Evolutionary conservation across 208 protist species (phyloP).

Genomic region (Porcisia hertigi): DNA sequence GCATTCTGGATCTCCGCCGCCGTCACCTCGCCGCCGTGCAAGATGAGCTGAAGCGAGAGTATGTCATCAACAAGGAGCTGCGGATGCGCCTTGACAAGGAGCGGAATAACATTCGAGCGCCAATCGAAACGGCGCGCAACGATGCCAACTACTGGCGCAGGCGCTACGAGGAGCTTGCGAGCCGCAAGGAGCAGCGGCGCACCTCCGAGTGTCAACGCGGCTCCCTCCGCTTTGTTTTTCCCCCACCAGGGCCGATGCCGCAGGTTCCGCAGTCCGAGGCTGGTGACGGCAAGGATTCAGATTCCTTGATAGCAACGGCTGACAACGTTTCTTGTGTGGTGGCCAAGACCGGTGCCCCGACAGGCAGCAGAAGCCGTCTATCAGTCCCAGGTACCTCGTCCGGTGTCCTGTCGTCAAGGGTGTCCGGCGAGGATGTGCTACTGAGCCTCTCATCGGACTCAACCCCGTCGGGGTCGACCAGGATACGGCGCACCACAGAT

Average conservation of each 20-base stretch:
- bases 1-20: constrained; percentile 59
- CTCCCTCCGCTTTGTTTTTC: constrained; percentile 21
- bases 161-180: constrained; percentile 60
- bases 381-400: constrained; percentile 11
- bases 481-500: background rate
- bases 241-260: background rate
- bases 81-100: constrained; percentile 53
- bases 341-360: background rate
- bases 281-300: background rate
- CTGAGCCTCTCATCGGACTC: constrained; percentile 26
- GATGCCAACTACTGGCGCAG: constrained; percentile 72
- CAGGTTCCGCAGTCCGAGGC: background rate
- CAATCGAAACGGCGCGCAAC: constrained; percentile 49
- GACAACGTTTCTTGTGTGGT: background rate
- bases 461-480: constrained; percentile 11
- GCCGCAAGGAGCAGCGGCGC: background rate
- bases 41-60: constrained; percentile 60
- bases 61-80: constrained; percentile 45
- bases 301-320: background rate
- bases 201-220: constrained; percentile 15
- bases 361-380: background rate
- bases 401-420: constrained; percentile 18
- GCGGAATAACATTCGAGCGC: constrained; percentile 28
- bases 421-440: constrained; percentile 25
- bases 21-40: constrained; percentile 79